phyloP scores from a whole-genome alignment of 1,284 basidiomycete species.

The Boletus sp. region DNA sequence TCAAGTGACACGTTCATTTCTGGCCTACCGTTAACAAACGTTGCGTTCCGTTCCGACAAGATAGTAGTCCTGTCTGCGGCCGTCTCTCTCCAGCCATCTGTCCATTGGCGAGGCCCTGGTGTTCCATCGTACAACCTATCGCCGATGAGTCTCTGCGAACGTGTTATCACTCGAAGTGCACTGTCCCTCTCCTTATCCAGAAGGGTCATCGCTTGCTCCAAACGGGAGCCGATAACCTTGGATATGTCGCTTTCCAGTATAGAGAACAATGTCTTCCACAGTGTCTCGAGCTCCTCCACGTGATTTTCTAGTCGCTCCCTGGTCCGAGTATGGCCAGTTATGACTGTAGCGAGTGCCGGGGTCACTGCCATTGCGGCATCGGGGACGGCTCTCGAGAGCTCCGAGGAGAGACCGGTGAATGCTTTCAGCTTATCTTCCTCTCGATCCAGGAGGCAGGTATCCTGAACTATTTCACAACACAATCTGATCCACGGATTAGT shows the following conservation, averaged over 20 bases:
- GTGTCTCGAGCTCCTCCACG: slow-evolving; percentile 37
- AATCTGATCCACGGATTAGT: slow-evolving; percentile 35
- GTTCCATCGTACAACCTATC: slow-evolving; percentile 12
- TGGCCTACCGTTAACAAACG: slow-evolving; percentile 9
- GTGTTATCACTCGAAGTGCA: slow-evolving; percentile 18
- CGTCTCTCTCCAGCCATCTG: slow-evolving; percentile 16
- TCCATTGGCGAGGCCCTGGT: slow-evolving; percentile 12
- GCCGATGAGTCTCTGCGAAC: slow-evolving; percentile 16
- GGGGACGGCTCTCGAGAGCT: slow-evolving; percentile 44
- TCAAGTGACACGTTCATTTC: slow-evolving; percentile 9
- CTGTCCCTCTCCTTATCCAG: slow-evolving; percentile 38
- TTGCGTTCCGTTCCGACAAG: slow-evolving; percentile 15
- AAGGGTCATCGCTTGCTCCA: slow-evolving; percentile 38
- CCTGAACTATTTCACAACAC: slow-evolving; percentile 43
- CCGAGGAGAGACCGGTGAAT: slow-evolving; percentile 47
- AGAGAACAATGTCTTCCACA: slow-evolving; percentile 48
- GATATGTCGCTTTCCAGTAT: slow-evolving; percentile 40
- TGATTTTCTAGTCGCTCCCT: slow-evolving; percentile 42
- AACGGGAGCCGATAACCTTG: slow-evolving; percentile 38
- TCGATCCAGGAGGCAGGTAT: slow-evolving; percentile 40
- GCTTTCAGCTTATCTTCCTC: slow-evolving; percentile 43
- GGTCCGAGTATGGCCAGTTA: slow-evolving; percentile 42
- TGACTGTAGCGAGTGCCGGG: slow-evolving; percentile 45
- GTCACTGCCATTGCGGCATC: slow-evolving; percentile 41
- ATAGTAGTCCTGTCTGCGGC: slow-evolving; percentile 11